These are phyloP conservation scores for Bisporella sp. DNA, from an alignment of 2,329 filamentous ascomycete species.

Conservation along the genomic window DNA sequence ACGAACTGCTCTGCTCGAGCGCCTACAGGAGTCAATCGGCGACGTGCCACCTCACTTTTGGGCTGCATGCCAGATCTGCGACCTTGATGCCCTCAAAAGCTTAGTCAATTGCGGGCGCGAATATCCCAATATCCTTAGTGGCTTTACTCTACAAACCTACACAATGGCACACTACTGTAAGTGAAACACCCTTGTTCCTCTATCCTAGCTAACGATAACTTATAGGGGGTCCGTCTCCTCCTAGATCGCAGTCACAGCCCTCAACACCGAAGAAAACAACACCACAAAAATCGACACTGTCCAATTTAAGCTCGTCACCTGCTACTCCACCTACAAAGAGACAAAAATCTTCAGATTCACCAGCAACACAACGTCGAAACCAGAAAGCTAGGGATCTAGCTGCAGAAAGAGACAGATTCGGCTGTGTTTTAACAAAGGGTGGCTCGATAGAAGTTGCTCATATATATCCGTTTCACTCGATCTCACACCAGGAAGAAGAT, in stretches of 20 bases:
- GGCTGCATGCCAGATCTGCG: conserved; percentile 12
- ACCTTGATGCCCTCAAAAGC: not conserved
- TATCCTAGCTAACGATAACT: not conserved
- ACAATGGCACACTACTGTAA: conserved; percentile 3
- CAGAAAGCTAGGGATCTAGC: conserved; percentile 5
- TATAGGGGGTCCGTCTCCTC: conserved; percentile 2
- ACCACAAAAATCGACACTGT: too few species aligned
- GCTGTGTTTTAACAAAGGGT: conserved; percentile 9
- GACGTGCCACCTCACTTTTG: conserved; percentile 10
- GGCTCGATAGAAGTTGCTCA: conserved; percentile 7
- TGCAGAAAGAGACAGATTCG: conserved; percentile 8
- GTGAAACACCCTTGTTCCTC: conserved; percentile 1
- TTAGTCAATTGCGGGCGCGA: not conserved
- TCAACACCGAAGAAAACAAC: too few species aligned
- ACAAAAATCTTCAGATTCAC: too few species aligned
- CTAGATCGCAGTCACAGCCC: not conserved
- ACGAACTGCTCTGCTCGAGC: conserved; percentile 10
- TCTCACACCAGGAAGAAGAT: not conserved
- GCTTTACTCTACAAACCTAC: conserved; percentile 3
- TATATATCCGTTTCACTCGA: conserved; percentile 9
- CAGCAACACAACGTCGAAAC: not conserved
- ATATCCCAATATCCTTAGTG: not conserved
- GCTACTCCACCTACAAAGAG: too few species aligned
- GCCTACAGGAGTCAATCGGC: conserved; percentile 7
- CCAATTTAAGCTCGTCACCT: too few species aligned